Evolutionary conservation across 345 rosid species (phyloP), one percentile per base, ranked within the genome.

Genomic region (Populus davidiana): DNA sequence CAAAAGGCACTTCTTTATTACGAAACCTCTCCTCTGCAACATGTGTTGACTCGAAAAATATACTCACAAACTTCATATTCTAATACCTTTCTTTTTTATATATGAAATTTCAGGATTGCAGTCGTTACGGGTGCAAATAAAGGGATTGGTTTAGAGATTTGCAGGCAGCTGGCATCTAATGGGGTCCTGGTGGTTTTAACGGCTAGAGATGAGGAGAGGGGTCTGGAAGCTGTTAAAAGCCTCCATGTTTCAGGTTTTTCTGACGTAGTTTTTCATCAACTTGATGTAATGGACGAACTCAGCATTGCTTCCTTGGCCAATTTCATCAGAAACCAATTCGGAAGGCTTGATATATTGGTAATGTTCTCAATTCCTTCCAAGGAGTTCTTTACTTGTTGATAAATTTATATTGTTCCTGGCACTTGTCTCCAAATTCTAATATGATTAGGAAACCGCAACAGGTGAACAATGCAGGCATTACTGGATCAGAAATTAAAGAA

Each of bases 291-390:
- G 44, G 59, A 70, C 73, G 56, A 41, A 23, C 33, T 27, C 17
- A 54, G 67, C 21, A 54, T 75, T 13, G 16, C 63, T 67, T 35
- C 66, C 25, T 17, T 75, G 2, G 78, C 72, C 23, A 35, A 50
- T 27, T 68, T 59, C 33, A 59, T 76, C 29, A 39, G 31, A 43
- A 36, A 38, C 73, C 74, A 43, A 4, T 76, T 76, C 27, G 79
- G 79, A 69, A 76, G 69, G 67, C 79, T 76, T 52, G 79, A 76
- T 59, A 69, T 76, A 11, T 16, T 76, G 74, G 79, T 59, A 69
- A 17, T 17, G 0, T 6, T 49, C 7, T 49, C 35, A 17, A 25
- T 17, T 25, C 5, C 62, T 43, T 14, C 8, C 16, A 4, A 20
- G 35, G 71, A 35, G 12, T 38, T 68, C 11, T 68, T n/a, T 61